A percentile compares a stretch with the other conserved stretches of the same genome.
Conservation (phyloP, 345 rosid species). For the Syzygium aromaticum region DNA sequence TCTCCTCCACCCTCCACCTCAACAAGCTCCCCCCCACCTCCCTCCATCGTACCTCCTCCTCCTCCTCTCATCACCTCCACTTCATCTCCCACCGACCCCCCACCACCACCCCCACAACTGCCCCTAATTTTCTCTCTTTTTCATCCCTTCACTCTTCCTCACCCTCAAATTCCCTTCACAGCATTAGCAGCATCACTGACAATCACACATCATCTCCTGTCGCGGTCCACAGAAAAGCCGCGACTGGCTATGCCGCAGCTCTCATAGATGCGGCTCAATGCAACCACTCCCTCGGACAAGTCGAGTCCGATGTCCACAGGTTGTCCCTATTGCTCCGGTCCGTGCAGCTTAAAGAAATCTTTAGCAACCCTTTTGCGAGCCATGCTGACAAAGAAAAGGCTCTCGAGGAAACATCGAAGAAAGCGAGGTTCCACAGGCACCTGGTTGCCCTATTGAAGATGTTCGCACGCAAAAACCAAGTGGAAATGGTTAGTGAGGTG, state of each 20-base stretch:
- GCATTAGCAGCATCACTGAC: not conserved
- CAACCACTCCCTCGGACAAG: constrained; percentile 32
- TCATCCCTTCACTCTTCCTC: constrained; percentile 6
- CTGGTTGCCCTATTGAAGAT: constrained; percentile 42
- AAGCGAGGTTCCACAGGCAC: constrained; percentile 28
- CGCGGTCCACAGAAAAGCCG: constrained; percentile 33
- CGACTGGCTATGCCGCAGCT: constrained; percentile 69
- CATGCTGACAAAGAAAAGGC: constrained; percentile 7
- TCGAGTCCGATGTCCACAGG: constrained; percentile 36
- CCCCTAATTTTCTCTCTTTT: constrained; percentile 11
- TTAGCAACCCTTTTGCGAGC: constrained; percentile 14
- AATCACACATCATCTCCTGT: not conserved
- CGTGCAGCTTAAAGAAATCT: constrained; percentile 8
- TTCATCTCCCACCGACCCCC: constrained; percentile 18
- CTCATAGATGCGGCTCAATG: constrained; percentile 48
- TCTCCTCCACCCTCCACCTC: constrained; percentile 26
- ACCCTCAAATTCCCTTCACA: not conserved
- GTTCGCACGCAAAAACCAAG: constrained; percentile 35
- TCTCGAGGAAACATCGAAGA: constrained; percentile 29
- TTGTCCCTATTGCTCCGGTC: constrained; percentile 19
- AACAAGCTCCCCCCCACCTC: constrained; percentile 14
- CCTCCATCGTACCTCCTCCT: constrained; percentile 7
- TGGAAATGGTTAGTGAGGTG: constrained; percentile 38
- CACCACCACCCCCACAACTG: constrained; percentile 3
- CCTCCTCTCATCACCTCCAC: constrained; percentile 1